Base-by-base conservation (phyloP, 2,329 filamentous ascomycete genomes). In the Dactylonectria estremocensis region DNA sequence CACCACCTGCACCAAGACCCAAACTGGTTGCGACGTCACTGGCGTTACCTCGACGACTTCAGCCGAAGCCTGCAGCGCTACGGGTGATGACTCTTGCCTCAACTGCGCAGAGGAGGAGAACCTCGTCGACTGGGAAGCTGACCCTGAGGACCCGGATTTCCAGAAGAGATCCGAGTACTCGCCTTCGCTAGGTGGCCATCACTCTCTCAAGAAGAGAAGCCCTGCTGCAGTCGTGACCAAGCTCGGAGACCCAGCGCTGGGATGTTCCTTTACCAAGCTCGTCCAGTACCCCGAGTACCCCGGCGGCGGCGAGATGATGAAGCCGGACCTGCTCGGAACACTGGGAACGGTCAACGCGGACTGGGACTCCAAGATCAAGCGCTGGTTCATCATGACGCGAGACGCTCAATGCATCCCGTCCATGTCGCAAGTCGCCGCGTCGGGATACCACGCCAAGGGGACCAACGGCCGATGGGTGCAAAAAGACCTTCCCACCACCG, bases 1-100 rank as follows among this genome's bases (percentile, higher is more conserved):
- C 13, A 69, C 67, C n/a, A 64, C 61, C 7, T 72, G 69, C 5
- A 69, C 61, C 1, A 43, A 35, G 3, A 72, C 69, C 7, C 53
- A 71, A 2, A 72, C 69, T 0, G 69, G 69, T 5, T 72, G 69
- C 3, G 61, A 55, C 2, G 61, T 53, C 0, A 60, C 61, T 10
- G 70, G 70, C 0, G 48, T 50, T 0, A 72, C 70, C 0, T 69
- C 64, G 0, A 72, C 66, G 0, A 63, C 64, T 0, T 63, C 66
- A 11, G 61, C 67, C 6, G 61, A 40, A 48, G 61, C 66, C n/a
- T 64, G 66, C 52, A 31, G 35, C 31, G 40, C 55, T 13, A 54
- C 61, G 10, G 60, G 45, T 20, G 61, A 43, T 28, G 31, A 40
- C 18, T 20, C 35, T 20, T 61, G 60, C 35, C 40, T 46, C 31